Evolutionary conservation across 306 rosid genomes (phyloP), one percentile per base, ranked within the genome.

Genomic region (Hippophae rhamnoides): DNA sequence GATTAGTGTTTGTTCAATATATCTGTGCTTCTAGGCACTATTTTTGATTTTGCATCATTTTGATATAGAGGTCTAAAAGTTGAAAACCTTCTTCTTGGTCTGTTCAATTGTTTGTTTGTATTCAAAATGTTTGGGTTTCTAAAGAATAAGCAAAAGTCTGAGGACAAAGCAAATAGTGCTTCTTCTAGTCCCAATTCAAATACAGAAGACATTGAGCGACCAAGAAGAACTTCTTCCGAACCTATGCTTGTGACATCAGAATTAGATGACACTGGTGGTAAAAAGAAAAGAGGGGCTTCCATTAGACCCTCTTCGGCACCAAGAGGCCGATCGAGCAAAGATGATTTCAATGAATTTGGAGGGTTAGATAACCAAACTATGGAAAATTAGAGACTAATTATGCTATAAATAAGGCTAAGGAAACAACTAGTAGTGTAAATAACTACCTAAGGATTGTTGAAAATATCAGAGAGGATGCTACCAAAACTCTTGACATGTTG

Each of bases 401-500:
- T 63, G 97, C 95, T 5, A 79, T 73, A 52, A 6, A 80, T 54
- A 89, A 89, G 65, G 51, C 97, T 27, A 81, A 84, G 69, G 99
- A 88, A 58, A 93, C 99, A 58, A 89, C 97, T 12, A 72, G 65
- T 6, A 78, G 62, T 53, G 93, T 89, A 47, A 80, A 93, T 58
- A 84, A 77, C 46, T 84, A 90, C 72, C 63, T 80, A 58, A 93
- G 67, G 82, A 84, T 93, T 40, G 99, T 96, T 7, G 95, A 85
- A 72, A 76, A 93, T 60, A 93, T 93, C 25, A 75, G 69, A 72
- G 82, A 54, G 9, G 97, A 82, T 74, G 99, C 97, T n/a, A 48
- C 85, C 38, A 86, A 25, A 66, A 93, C 95, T 42, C 94, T 93
- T 64, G 95, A 84, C 42, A 86, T 74, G 89, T 63, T 93, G 94